Conservation (phyloP, 805 yeast species). For the Spathaspora hagerdaliae region DNA sequence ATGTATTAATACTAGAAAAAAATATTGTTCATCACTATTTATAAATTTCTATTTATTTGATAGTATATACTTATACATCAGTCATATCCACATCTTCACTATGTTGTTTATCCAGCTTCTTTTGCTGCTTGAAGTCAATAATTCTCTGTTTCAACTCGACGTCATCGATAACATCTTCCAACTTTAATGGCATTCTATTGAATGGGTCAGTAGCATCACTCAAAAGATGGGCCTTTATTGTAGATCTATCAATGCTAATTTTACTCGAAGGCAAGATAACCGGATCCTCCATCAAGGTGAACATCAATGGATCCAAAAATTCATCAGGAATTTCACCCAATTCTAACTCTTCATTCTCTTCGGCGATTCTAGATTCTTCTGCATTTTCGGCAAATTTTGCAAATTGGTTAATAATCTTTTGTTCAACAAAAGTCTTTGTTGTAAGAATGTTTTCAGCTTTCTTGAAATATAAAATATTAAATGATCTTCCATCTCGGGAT, state of each 20-base stretch:
- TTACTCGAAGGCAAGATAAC: constrained; percentile 88
- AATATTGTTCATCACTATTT: too few species aligned
- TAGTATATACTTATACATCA: not conserved
- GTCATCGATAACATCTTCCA: constrained; percentile 86
- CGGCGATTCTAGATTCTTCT: constrained; percentile 51
- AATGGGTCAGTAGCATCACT: constrained; percentile 97
- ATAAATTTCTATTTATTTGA: too few species aligned
- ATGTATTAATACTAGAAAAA: too few species aligned
- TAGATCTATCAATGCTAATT: constrained; percentile 81
- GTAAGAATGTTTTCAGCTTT: constrained; percentile 68
- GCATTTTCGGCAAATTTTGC: constrained; percentile 62
- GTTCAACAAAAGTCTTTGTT: constrained; percentile 45
- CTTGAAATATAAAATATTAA: constrained; percentile 57
- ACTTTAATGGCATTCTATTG: constrained; percentile 83
- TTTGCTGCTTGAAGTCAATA: constrained; percentile 41
- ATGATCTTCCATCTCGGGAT: constrained; percentile 90
- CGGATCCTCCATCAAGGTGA: constrained; percentile 91
- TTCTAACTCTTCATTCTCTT: constrained; percentile 81
- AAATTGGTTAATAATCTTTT: constrained; percentile 49
- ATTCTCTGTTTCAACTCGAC: constrained; percentile 62
- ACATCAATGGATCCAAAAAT: constrained; percentile 95
- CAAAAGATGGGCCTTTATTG: constrained; percentile 88
- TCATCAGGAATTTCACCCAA: constrained; percentile 96
- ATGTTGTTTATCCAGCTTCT: not conserved
- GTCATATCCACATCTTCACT: not conserved